phyloP scores from a whole-genome alignment of 768 basidiomycete genomes.

The Podaxis pistillaris region DNA sequence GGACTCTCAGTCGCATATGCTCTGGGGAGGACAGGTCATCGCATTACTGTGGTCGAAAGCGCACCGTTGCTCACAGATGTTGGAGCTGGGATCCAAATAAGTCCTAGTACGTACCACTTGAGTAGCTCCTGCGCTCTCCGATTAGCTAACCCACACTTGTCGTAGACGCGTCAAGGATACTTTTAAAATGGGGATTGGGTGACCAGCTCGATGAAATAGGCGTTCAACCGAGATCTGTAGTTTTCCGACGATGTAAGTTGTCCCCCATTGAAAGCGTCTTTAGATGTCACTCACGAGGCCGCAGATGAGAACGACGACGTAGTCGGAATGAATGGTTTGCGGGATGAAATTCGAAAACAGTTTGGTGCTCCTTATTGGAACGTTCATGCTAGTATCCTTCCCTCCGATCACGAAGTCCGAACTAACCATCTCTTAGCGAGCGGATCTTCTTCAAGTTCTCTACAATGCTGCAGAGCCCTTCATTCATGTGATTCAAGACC shows the following conservation, averaged over 20 bases:
- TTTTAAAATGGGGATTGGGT: conserved; percentile 50
- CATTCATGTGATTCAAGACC: conserved; percentile 33
- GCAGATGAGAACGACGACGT: conserved; percentile 30
- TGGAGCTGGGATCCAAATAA: conserved; percentile 52
- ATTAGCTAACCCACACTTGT: background rate
- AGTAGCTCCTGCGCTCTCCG: background rate
- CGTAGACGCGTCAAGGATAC: conserved; percentile 37
- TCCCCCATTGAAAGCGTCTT: conserved; percentile 16
- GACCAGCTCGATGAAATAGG: conserved; percentile 35
- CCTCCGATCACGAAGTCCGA: background rate
- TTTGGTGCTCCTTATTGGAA: conserved; percentile 34
- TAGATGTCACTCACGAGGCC: background rate
- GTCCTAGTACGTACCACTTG: conserved; percentile 20
- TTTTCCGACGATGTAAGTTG: conserved; percentile 38
- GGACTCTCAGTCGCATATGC: conserved; percentile 46
- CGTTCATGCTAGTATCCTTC: conserved; percentile 28
- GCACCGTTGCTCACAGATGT: conserved; percentile 39
- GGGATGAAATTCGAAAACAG: conserved; percentile 26
- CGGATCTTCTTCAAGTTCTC: conserved; percentile 44
- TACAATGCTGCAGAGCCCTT: conserved; percentile 33
- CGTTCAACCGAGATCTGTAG: conserved; percentile 37
- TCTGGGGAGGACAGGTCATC: conserved; percentile 46
- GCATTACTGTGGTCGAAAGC: conserved; percentile 45
- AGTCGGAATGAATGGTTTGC: conserved; percentile 27
- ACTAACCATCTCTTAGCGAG: conserved; percentile 35